A percentile compares a stretch with the other conserved stretches of the same genome.
These are phyloP conservation scores for Ceratopteris richardii DNA, from an alignment of 75 land plant genomes.

Conservation along the genomic window DNA sequence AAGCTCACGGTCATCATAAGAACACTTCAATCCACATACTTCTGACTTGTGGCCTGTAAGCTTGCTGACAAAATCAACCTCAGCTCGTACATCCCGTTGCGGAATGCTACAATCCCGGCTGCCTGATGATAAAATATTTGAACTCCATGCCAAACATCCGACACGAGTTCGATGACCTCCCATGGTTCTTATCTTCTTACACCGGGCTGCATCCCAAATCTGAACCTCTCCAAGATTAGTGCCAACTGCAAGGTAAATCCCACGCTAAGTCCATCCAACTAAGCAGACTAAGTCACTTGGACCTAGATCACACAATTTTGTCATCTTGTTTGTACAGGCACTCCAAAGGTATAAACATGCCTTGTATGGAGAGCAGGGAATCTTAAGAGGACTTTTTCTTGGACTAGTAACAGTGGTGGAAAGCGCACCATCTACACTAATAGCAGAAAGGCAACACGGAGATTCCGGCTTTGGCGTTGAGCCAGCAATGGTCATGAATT, in stretches of 20 bases:
- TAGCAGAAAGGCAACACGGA: slow-evolving; percentile 55
- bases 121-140: slow-evolving; percentile 80
- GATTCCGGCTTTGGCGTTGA: slow-evolving; percentile 50
- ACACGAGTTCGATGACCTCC: slow-evolving; percentile 83
- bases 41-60: too few species aligned
- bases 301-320: slow-evolving; percentile 92
- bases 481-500: slow-evolving; percentile 53
- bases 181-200: slow-evolving; percentile 80
- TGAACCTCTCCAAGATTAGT: slow-evolving; percentile 91
- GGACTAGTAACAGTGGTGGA: slow-evolving; percentile 47
- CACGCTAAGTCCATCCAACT: slow-evolving; percentile 93
- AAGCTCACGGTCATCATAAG: too few species aligned
- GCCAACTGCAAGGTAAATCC: slow-evolving; percentile 89
- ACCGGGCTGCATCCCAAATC: slow-evolving; percentile 95
- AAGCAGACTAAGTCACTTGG: slow-evolving; percentile 76
- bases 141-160: slow-evolving; percentile 90
- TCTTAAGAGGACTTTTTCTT: slow-evolving; percentile 77
- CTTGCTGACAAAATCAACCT: too few species aligned
- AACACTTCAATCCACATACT: too few species aligned
- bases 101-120: slow-evolving; percentile 87
- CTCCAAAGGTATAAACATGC: slow-evolving; percentile 99
- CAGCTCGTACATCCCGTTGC: slow-evolving; percentile 83
- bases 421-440: slow-evolving; percentile 40
- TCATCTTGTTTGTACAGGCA: slow-evolving; percentile 93
- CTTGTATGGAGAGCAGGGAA: slow-evolving; percentile 95